Base-by-base conservation (phyloP, 805 yeast genomes). In the Blastobotrys chiropterorum region DNA sequence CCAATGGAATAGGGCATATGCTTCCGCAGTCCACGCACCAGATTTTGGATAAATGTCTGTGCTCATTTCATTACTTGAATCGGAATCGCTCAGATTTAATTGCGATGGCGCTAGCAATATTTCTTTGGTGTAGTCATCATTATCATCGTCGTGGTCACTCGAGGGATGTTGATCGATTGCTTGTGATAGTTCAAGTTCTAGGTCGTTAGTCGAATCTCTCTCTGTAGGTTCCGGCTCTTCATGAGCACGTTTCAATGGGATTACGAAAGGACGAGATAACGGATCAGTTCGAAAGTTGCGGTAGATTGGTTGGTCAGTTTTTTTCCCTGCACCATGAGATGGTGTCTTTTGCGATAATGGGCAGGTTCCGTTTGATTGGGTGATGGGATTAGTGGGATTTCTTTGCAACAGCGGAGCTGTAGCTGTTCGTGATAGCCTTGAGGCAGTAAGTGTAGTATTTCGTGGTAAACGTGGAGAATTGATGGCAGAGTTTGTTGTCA, bases 11-110 rank as follows among this genome's bases (percentile, higher is more conserved):
- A 64, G 48, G 17, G 60, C 57, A 31, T 56, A 61, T 13, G 66
- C 64, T 39, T 64, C 67, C n/a, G 49, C 47, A 1, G 64, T 56
- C 67, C 67, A 64, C n/a, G 67, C 64, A 19, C 67, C 67, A 31
- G 30, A 44, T 11, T 49, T 50, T 2, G 30, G 45, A 16, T 16
- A 14, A 3, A 26, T 26, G 5, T 11, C 34, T 6, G 34, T 26
- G 34, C 34, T 26, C 8, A 26, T 6, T 11, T 26, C 34, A 5
- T 5, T 26, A 11, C 34, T 26, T 11, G 34, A 26, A 11, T 26
- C 34, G 5, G 34, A 26, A 26, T n/a, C 51, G 11, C 19, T 40
- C 20, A 40, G 11, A 7, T 40, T 15, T 8, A 40, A 16, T 15
- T 40, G 43, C 14, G 43, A 40, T n/a, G 43, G 43, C 16, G 19